Conservation (phyloP, 371 early-diverging fungal genomes). For the Cokeromyces recurvatus region DNA sequence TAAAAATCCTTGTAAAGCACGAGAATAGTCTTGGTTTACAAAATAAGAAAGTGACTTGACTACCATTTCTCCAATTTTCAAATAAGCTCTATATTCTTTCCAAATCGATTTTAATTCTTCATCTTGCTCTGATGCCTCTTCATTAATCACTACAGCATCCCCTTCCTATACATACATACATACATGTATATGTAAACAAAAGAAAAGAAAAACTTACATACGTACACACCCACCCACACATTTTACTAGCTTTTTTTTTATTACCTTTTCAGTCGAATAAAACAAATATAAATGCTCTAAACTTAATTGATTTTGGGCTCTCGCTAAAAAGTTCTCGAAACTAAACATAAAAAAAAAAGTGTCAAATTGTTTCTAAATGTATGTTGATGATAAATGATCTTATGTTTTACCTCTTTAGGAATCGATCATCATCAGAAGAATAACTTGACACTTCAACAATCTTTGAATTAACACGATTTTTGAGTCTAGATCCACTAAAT, state of each 20-base stretch:
- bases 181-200: not conserved
- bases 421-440: conserved; percentile 19
- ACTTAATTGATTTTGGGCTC: conserved; percentile 14
- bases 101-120: conserved; percentile 12
- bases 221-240: no score
- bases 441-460: conserved; percentile 7
- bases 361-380: no score
- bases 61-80: conserved; percentile 9
- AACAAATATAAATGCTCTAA: conserved; percentile 22
- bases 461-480: conserved; percentile 9
- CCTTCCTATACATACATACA: no score
- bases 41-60: conserved; percentile 17
- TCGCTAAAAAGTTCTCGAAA: conserved; percentile 20
- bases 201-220: no score
- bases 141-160: not conserved
- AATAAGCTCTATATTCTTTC: conserved; percentile 21
- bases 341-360: no score
- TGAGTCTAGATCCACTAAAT: not conserved
- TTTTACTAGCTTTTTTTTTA: no score
- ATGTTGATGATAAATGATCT: no score
- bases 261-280: conserved; percentile 16
- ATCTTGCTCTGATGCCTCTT: conserved; percentile 9
- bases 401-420: conserved; percentile 28
- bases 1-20: conserved; percentile 20
- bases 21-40: conserved; percentile 7